Conservation (phyloP, 202 grass and related monocot genomes). For the Carex sylvatica region DNA sequence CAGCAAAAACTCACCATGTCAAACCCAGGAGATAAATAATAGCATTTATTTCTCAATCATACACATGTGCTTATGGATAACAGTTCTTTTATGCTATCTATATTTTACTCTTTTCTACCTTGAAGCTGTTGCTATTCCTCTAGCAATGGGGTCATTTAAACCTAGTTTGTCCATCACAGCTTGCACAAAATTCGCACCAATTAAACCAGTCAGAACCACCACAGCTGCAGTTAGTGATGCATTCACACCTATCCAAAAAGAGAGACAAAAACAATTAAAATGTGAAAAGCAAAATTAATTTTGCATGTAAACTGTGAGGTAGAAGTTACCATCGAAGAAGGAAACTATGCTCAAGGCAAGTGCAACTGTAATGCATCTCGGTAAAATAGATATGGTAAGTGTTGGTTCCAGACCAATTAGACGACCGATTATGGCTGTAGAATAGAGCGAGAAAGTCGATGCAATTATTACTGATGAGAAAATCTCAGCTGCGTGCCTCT, state of each 20-base stretch:
- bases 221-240: slow-evolving; percentile 80
- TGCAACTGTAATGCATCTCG: slow-evolving; percentile 93
- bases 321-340: slow-evolving; percentile 77
- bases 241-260: slow-evolving; percentile 54
- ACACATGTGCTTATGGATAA: not conserved
- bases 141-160: slow-evolving; percentile 74
- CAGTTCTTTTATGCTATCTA: not conserved
- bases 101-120: slow-evolving; percentile 45
- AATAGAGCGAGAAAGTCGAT: slow-evolving; percentile 76
- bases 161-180: slow-evolving; percentile 82
- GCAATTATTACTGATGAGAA: slow-evolving; percentile 83
- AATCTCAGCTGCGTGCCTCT: slow-evolving; percentile 83
- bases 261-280: not conserved
- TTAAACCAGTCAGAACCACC: slow-evolving; percentile 84
- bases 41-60: not conserved
- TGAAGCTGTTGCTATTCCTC: slow-evolving; percentile 88
- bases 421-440: slow-evolving; percentile 70
- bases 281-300: not conserved
- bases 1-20: not conserved
- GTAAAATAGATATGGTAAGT: slow-evolving; percentile 74
- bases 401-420: slow-evolving; percentile 61
- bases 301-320: not conserved
- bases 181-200: slow-evolving; percentile 92
- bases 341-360: slow-evolving; percentile 95
- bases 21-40: slow-evolving; percentile 9